phyloP scores from a whole-genome alignment of 2,329 filamentous ascomycete species.

The Teratosphaeria gauchensis region DNA sequence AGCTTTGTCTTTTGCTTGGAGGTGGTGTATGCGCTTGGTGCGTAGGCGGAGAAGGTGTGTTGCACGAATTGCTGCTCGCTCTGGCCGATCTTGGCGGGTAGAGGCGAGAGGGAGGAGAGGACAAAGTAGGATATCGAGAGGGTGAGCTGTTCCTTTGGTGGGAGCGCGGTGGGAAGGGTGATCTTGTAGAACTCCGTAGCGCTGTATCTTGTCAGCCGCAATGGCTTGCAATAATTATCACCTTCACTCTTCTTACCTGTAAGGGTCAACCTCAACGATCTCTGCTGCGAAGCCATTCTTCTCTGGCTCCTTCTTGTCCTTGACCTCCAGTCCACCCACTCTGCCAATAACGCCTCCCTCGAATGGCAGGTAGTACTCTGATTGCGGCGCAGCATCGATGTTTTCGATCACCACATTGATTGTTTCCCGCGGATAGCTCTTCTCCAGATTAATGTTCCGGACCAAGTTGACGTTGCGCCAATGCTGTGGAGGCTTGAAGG shows the following conservation, averaged over 20 bases:
- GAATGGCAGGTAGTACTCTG: constrained; percentile 87
- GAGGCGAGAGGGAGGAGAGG: constrained; percentile 66
- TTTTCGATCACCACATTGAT: constrained; percentile 96
- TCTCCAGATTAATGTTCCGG: constrained; percentile 83
- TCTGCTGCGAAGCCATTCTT: constrained; percentile 59
- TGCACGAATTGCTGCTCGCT: constrained; percentile 76
- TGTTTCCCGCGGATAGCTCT: constrained; percentile 79
- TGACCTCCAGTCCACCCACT: constrained; percentile 80
- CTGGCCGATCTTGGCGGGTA: constrained; percentile 76
- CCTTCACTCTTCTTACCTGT: constrained; percentile 35
- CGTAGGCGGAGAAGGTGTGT: constrained; percentile 79
- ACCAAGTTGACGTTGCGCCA: constrained; percentile 93
- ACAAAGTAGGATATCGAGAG: constrained; percentile 78
- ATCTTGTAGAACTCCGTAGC: constrained; percentile 68
- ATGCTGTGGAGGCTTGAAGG: constrained; percentile 75
- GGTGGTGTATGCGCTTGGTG: constrained; percentile 72
- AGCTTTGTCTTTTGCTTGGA: constrained; percentile 95
- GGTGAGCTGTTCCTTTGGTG: constrained; percentile 69
- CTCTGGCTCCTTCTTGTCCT: constrained; percentile 73
- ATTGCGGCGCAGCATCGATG: constrained; percentile 64
- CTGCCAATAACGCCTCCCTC: constrained; percentile 63
- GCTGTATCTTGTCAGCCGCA: constrained; percentile 16
- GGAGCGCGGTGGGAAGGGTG: constrained; percentile 64
- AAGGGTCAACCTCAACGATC: constrained; percentile 48
- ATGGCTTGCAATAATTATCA: background rate